Base-by-base conservation (phyloP, 768 basidiomycete genomes). In the Agaricus blazei region DNA sequence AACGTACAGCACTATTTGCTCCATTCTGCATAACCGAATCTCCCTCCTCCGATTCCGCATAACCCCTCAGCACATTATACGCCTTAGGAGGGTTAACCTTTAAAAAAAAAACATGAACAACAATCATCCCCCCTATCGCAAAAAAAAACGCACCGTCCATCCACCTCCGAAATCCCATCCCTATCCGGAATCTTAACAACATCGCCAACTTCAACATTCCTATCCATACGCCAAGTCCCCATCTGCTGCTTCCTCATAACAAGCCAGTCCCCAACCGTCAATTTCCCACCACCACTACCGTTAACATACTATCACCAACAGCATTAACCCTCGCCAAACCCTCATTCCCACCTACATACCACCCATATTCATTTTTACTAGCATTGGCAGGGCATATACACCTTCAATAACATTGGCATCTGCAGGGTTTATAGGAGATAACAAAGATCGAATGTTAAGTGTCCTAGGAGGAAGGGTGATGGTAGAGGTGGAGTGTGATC, bases 21-120 rank as follows among this genome's bases (percentile, higher is more conserved):
- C 90, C 92, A 58, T 93, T 94, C 68, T 94, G 92, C 9, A 94
- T 66, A 14, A 95, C 75, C 86, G 85, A 93, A 46, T 90, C 88
- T 3, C 86, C 90, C 47, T 77, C 73, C 48, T 80, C 59, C 42
- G 93, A 77, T 34, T 74, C 61, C 5, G 83, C 77, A 67, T 85
- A 93, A 53, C 87, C 81, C 34, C 76, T 76, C 9, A 95, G 76
- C 85, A 95, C 88, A 62, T 87, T 86, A 59, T 85, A 85, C 1
- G 93, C 93, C 0, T 91, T 90, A 0, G 90, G 76, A 2, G 89
- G 88, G 64, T 95, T 95, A 26, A 93, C 84, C 84, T 90, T 37
- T 41, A 0, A 36, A 11, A 31, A 23, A 27, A 38, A 11, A 45
- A 47, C 12, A 46, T 12, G 38, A 38, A 47, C 52, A 12, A 46